These are phyloP conservation scores for Neurospora sublineolata DNA, from an alignment of 495 filamentous ascomycete genomes.

Conservation along the genomic window DNA sequence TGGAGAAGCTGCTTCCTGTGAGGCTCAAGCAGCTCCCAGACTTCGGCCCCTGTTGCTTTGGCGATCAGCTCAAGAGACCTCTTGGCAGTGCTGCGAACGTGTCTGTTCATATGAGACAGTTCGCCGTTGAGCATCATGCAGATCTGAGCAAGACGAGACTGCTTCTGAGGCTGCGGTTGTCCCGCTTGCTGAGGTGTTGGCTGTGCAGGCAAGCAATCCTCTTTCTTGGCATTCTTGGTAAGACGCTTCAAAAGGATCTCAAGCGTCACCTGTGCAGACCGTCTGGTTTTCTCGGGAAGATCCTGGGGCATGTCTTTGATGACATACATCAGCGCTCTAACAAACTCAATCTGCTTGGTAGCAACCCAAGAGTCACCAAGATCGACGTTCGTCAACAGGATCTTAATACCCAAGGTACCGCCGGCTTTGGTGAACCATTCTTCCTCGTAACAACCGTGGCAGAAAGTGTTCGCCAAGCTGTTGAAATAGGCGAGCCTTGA, in stretches of 20 bases:
- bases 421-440: conserved; percentile 97
- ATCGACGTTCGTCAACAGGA: conserved; percentile 66
- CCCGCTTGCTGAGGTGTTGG: conserved; percentile 19
- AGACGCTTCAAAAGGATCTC: conserved; percentile 65
- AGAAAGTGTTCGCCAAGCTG: conserved; percentile 68
- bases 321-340: conserved; percentile 80
- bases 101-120: conserved; percentile 84
- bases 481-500: conserved; percentile 69
- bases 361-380: conserved; percentile 76
- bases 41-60: conserved; percentile 58
- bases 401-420: conserved; percentile 77
- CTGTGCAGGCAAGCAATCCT: conserved; percentile 55
- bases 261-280: conserved; percentile 69
- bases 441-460: conserved; percentile 88
- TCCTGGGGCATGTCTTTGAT: conserved; percentile 95
- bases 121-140: conserved; percentile 77
- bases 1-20: conserved; percentile 76
- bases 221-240: conserved; percentile 60
- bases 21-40: conserved; percentile 74
- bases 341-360: conserved; percentile 70
- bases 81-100: conserved; percentile 79
- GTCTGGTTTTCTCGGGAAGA: conserved; percentile 73
- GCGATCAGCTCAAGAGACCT: conserved; percentile 71
- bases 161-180: conserved; percentile 25
- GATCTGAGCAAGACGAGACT: conserved; percentile 52